Percentiles rank a stretch among this genome's conserved stretches.
phyloP scores from a whole-genome alignment of 2,329 filamentous ascomycete species.

The Apiospora aurea region DNA sequence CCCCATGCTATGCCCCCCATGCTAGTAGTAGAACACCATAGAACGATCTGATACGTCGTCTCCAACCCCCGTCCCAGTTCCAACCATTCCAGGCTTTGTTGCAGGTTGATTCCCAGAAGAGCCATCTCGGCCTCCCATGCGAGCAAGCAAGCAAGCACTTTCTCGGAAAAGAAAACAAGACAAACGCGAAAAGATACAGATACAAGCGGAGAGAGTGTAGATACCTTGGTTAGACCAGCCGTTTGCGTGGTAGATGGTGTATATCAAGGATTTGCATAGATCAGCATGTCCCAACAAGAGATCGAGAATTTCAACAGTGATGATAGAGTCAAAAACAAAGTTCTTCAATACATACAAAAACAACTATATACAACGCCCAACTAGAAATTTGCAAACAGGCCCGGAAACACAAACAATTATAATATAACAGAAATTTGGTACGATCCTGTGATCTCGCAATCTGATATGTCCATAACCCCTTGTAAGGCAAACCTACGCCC shows the following conservation, averaged over 20 bases:
- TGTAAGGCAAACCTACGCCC: neutral
- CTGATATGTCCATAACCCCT: constrained; percentile 12
- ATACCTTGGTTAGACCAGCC: neutral
- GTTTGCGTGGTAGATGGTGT: neutral
- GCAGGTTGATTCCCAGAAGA: neutral
- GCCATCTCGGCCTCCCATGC: neutral
- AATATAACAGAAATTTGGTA: neutral
- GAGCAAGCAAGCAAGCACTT: neutral
- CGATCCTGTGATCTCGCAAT: constrained; percentile 21
- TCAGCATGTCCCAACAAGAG: neutral
- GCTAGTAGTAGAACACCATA: constrained; percentile 3
- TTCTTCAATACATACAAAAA: neutral
- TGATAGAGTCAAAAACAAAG: neutral
- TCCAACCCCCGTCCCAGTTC: neutral
- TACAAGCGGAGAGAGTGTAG: neutral
- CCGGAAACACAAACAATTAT: neutral
- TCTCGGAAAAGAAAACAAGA: neutral
- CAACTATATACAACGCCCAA: neutral
- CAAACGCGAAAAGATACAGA: neutral
- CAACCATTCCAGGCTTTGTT: neutral
- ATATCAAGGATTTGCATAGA: neutral
- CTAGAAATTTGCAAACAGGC: neutral
- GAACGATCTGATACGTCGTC: constrained; percentile 5
- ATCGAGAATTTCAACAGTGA: neutral
- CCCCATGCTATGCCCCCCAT: constrained; percentile 1